Base-by-base conservation (phyloP, 768 basidiomycete genomes). In the Hydnum rufescens region DNA sequence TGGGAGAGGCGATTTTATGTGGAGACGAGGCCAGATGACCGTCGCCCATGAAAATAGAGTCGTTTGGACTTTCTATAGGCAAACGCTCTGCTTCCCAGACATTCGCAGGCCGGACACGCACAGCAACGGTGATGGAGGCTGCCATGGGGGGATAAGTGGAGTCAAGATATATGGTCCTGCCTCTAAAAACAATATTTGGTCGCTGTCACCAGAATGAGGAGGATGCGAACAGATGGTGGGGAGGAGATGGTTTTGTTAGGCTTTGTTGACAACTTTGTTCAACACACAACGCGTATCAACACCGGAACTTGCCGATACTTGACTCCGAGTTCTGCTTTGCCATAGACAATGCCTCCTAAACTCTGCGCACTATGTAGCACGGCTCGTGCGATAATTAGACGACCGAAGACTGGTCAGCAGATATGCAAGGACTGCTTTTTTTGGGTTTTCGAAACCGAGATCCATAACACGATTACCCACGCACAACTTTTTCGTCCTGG, bases 361-460 rank as follows among this genome's bases (percentile, higher is more conserved):
- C 69, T 69, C 26, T 97, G 93, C 61, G 76, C 75, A 1, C 70
- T 95, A 13, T 89, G 88, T 63, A 65, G 74, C 16, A 77, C 74
- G 2, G 68, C 79, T 2, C 78, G 79, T 51, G 87, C 95, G 0
- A 90, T 97, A 60, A 65, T 99, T 39, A 92, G 85, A 61, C 72
- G 95, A 18, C 95, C 93, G 2, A 99, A 99, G 66, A 99, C 92
- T 1, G 89, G 89, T 0, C 92, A 96, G 62, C 88, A 90, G 64
- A 90, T 97, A 55, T 99, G 95, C 71, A 83, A 81, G 64, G 78
- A 82, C 34, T 99, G 95, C 63, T 95, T 92, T 68, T 99, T 88
- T 70, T 78, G 78, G 58, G 90, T 96, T 36, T 99, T 99, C 60
- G 95, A 99, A 70, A 93, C 89, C 0, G 95, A 99, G 64, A 81